A percentile compares a stretch with the other conserved stretches of the same genome.
Evolutionary conservation across 176 grass and related monocot species (phyloP).

Genomic region (Oryza coarctata): DNA sequence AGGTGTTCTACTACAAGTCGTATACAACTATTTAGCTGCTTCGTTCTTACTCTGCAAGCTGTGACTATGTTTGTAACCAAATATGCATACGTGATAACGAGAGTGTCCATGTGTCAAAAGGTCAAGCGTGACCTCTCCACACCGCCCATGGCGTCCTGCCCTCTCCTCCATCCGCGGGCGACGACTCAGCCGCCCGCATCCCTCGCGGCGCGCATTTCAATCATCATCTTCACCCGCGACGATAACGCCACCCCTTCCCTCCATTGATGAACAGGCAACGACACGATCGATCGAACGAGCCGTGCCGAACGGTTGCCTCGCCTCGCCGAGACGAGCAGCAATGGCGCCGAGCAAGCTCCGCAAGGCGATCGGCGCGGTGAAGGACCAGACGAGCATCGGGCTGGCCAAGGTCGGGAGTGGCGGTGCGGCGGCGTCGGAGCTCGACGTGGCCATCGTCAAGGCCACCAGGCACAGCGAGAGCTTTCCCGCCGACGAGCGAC

Average conservation of each 20-base stretch:
- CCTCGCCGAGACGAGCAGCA: background rate
- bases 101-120: background rate
- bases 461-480: constrained; percentile 79
- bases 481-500: constrained; percentile 73
- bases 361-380: constrained; percentile 76
- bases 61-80: background rate
- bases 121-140: background rate
- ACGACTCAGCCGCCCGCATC: constrained; percentile 33
- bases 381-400: constrained; percentile 91
- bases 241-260: no score
- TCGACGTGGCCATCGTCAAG: constrained; percentile 85
- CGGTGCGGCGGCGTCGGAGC: constrained; percentile 47
- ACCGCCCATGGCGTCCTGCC: constrained; percentile 17
- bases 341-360: constrained; percentile 80
- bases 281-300: background rate
- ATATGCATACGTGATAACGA: no score
- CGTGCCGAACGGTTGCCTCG: background rate
- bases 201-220: constrained; percentile 22
- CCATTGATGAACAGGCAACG: background rate
- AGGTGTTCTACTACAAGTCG: background rate
- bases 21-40: no score
- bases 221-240: constrained; percentile 9
- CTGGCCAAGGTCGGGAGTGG: constrained; percentile 64
- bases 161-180: constrained; percentile 29
- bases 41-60: background rate